These are phyloP conservation scores for Oryza punctata DNA, from an alignment of 176 grass and related monocot species.

Conservation along the genomic window DNA sequence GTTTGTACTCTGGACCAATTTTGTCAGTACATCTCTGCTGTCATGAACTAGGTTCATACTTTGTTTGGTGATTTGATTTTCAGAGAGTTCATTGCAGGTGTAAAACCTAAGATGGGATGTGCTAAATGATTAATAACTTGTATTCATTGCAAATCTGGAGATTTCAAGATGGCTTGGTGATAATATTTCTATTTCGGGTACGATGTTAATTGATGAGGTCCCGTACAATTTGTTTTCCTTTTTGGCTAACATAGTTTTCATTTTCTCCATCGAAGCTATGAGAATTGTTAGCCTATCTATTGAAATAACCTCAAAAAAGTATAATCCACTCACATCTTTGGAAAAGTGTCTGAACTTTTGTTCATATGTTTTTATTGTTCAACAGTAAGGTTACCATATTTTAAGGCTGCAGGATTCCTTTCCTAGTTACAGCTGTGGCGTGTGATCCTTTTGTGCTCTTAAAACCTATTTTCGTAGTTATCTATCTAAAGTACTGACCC, in stretches of 20 bases:
- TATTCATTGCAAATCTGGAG: constrained; percentile 25
- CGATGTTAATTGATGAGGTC: constrained; percentile 32
- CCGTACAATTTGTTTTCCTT: neutral
- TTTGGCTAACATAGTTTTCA: constrained; percentile 25
- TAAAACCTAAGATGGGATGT: constrained; percentile 27
- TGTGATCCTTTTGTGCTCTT: neutral
- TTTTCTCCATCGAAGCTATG: constrained; percentile 19
- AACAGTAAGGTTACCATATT: constrained; percentile 1
- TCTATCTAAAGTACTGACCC: constrained; percentile 23
- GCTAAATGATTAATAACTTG: constrained; percentile 3
- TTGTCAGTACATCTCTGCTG: neutral
- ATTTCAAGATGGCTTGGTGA: constrained; percentile 28
- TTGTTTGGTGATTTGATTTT: neutral
- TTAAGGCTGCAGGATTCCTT: constrained; percentile 6
- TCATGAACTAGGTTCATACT: constrained; percentile 1
- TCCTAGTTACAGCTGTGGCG: neutral
- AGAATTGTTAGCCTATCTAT: constrained; percentile 15
- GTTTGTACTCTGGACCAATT: neutral
- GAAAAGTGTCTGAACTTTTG: neutral
- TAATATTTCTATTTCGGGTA: constrained; percentile 32
- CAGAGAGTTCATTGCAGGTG: neutral
- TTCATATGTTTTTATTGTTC: constrained; percentile 2
- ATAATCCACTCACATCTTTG: constrained; percentile 1
- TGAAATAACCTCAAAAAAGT: constrained; percentile 34
- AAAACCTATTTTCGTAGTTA: constrained; percentile 20